phyloP scores from a whole-genome alignment of 2,329 filamentous ascomycete species.

The Sporothrix brunneoviolacea region DNA sequence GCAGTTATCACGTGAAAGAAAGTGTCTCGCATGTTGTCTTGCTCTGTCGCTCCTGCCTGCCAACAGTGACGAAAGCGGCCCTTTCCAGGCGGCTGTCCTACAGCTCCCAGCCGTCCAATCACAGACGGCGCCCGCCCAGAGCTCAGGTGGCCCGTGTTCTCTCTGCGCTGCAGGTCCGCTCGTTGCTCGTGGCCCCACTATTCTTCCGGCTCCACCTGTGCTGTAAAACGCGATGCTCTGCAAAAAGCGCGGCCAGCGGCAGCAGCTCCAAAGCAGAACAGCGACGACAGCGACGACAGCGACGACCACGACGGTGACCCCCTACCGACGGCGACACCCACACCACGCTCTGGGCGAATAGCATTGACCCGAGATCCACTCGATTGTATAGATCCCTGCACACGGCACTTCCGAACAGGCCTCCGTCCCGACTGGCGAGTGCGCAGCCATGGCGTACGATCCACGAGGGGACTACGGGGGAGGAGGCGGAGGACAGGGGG shows the following conservation, averaged over 20 bases:
- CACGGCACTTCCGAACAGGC: background rate
- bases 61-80: too few species aligned
- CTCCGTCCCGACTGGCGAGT: conserved; percentile 7
- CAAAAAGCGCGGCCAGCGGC: conserved; percentile 2
- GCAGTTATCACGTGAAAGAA: too few species aligned
- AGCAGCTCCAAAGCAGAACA: background rate
- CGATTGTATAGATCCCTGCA: background rate
- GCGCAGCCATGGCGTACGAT: conserved; percentile 21
- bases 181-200: background rate
- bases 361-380: too few species aligned
- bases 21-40: too few species aligned
- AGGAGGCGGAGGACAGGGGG: conserved; percentile 13
- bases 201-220: background rate
- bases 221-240: conserved; percentile 2
- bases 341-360: background rate
- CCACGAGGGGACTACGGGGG: conserved; percentile 17
- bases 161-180: too few species aligned
- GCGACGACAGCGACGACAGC: background rate
- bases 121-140: too few species aligned
- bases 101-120: too few species aligned
- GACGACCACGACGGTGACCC: background rate
- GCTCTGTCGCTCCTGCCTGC: too few species aligned
- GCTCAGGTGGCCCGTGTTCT: too few species aligned
- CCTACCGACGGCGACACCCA: background rate
- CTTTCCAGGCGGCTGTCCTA: too few species aligned